A percentile compares a stretch with the other conserved stretches of the same genome.
Conservation (phyloP, 192 early-diverging fungal genomes). For the Podila horticola region DNA sequence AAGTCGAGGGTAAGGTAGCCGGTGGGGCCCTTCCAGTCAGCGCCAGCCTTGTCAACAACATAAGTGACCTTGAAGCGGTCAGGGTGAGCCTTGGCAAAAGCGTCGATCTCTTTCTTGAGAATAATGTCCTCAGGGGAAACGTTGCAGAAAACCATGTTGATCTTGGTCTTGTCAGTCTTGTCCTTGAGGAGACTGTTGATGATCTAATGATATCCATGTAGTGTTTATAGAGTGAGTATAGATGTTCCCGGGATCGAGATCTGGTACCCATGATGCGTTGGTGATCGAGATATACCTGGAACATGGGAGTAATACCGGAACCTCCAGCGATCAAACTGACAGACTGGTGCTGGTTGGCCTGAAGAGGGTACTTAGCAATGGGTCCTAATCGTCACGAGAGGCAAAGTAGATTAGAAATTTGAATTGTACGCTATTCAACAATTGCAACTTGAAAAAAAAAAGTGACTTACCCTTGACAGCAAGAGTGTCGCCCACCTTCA, state of each 20-base stretch:
- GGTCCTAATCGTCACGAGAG: conserved; percentile 59
- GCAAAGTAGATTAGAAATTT: not conserved
- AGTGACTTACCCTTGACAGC: conserved; percentile 65
- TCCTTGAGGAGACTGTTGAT: conserved; percentile 69
- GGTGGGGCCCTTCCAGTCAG: conserved; percentile 75
- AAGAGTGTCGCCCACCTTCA: conserved; percentile 80
- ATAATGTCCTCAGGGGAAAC: conserved; percentile 75
- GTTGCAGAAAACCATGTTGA: conserved; percentile 80
- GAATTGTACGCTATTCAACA: not conserved
- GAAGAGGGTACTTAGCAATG: conserved; percentile 70
- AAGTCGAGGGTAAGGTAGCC: conserved; percentile 82
- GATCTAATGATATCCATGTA: conserved; percentile 25
- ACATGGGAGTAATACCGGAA: conserved; percentile 79
- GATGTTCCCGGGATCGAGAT: not conserved
- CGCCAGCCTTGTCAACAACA: conserved; percentile 67
- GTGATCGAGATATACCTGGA: conserved; percentile 12
- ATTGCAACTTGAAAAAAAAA: not conserved
- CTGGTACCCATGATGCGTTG: not conserved
- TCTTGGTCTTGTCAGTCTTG: conserved; percentile 75
- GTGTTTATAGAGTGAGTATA: conserved; percentile 45
- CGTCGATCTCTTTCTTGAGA: conserved; percentile 71
- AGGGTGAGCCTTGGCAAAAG: conserved; percentile 60
- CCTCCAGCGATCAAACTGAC: conserved; percentile 83
- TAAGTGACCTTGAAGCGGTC: conserved; percentile 77
- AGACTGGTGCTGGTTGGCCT: conserved; percentile 67